Evolutionary conservation across 805 yeast genomes (phyloP), one percentile per base, ranked within the genome.

Genomic region (Zygoascus ofunaensis): DNA sequence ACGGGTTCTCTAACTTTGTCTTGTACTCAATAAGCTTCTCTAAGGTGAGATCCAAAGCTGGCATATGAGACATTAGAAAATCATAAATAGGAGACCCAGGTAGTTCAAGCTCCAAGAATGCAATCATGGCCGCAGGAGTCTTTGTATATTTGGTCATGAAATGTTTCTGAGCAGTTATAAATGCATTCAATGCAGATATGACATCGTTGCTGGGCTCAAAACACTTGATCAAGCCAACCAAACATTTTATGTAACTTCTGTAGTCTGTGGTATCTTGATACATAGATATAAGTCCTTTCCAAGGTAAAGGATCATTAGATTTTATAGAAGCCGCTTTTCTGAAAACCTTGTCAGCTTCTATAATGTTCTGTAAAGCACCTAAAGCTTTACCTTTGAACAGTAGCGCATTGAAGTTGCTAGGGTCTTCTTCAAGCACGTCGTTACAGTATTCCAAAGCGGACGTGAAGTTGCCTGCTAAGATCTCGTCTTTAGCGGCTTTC

Each of bases 201-300:
- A 46, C 37, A 28, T 59, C 56, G 14, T 59, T 56, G 18, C 42
- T 30, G 30, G 34, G 17, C 33, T 50, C 50, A 20, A 47, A 51
- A 36, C 55, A 21, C 21, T 47, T 32, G 8, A 58, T 38, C 38
- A 56, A 38, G 5, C 49, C 50, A 18, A 46, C 47, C 3, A 51
- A 34, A 1, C 56, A 47, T 1, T 53, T 50, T 8, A 63, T 43
- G 37, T 53, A 52, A 8, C 42, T 47, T 3, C 33, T 20, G 17
- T 45, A 47, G 20, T 56, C 48, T 12, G 53, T 49, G n/a, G 32
- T 40, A 8, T 43, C 46, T 15, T 53, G 54, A 36, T 55, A 53
- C 3, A 59, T 41, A 8, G 49, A 44, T 33, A 78, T 63, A 47
- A 80, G 69, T 1, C 97, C 97, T 55, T 84, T 86, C 94, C 92